Evolutionary conservation across 2,329 filamentous ascomycete species (phyloP).

Genomic region (Blumeriella jaapii): DNA sequence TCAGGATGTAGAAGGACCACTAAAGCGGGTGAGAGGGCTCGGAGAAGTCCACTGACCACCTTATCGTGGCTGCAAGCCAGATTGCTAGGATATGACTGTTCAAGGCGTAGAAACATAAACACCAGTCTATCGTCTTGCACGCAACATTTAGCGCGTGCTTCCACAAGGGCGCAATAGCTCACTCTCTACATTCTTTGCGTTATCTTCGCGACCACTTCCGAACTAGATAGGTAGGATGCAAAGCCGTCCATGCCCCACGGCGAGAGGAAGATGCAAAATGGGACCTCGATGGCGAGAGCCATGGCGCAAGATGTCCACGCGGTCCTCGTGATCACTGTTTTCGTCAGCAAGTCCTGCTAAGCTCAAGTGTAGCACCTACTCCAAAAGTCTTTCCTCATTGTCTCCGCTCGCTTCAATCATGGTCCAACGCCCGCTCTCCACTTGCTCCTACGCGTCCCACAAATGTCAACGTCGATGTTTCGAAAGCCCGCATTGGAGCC

Average conservation of each 20-base stretch:
- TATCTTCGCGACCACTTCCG: constrained; percentile 44
- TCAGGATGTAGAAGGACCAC: too few relatives aligned
- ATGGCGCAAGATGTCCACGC: constrained; percentile 41
- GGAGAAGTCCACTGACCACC: too few relatives aligned
- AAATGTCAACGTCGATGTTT: constrained; percentile 53
- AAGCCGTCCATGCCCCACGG: constrained; percentile 47
- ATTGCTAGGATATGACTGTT: constrained; percentile 55
- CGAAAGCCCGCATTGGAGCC: constrained; percentile 57
- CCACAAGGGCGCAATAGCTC: neutral
- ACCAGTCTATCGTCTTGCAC: constrained; percentile 43
- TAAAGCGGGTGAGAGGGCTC: too few relatives aligned
- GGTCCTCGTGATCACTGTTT: constrained; percentile 35
- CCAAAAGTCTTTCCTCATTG: constrained; percentile 26
- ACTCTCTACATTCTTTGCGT: constrained; percentile 45
- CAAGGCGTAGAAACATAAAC: constrained; percentile 58
- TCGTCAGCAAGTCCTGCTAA: constrained; percentile 8
- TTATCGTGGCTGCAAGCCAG: constrained; percentile 47
- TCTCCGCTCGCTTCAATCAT: constrained; percentile 22
- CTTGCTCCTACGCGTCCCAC: constrained; percentile 55
- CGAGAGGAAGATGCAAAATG: constrained; percentile 51
- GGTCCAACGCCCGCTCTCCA: constrained; percentile 31
- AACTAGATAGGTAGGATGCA: constrained; percentile 49
- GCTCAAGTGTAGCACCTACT: constrained; percentile 15
- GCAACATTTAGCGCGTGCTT: neutral
- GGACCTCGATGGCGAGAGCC: constrained; percentile 47